phyloP scores from a whole-genome alignment of 257 asterid species.

The Jacaranda copaia region DNA sequence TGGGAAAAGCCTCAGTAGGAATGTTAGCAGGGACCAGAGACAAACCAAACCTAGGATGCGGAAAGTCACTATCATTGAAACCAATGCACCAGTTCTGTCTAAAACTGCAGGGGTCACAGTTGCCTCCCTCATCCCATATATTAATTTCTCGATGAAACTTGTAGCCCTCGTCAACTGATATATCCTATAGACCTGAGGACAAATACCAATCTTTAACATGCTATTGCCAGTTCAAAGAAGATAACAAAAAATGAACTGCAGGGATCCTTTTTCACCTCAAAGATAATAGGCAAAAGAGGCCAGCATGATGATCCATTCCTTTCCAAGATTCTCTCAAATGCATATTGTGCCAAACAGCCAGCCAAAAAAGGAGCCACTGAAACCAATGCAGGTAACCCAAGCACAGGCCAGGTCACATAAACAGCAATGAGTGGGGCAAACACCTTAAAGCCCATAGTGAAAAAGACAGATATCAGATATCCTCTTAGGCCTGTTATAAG shows the following conservation, averaged over 20 bases:
- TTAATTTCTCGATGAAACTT: constrained; percentile 61
- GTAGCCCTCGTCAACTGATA: constrained; percentile 84
- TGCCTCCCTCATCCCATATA: constrained; percentile 64
- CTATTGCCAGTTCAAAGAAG: constrained; percentile 7
- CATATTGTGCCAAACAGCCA: constrained; percentile 70
- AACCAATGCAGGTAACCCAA: constrained; percentile 72
- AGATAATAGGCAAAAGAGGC: constrained; percentile 90
- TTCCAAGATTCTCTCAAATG: constrained; percentile 64
- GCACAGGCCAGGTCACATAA: constrained; percentile 80
- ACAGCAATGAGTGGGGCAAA: constrained; percentile 73
- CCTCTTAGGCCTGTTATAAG: constrained; percentile 93
- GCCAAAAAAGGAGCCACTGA: constrained; percentile 73
- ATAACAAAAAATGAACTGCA: constrained; percentile 1
- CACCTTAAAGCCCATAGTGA: constrained; percentile 77
- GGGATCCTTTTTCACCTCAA: constrained; percentile 63
- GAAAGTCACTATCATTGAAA: constrained; percentile 66
- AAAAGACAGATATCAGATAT: constrained; percentile 65
- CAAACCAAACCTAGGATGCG: constrained; percentile 74
- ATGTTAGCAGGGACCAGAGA: constrained; percentile 94
- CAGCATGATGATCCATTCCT: constrained; percentile 74
- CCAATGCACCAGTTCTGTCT: constrained; percentile 69
- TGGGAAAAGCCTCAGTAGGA: constrained; percentile 91
- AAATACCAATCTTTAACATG: constrained; percentile 12
- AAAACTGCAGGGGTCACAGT: constrained; percentile 52
- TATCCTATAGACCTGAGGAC: constrained; percentile 80